phyloP scores from a whole-genome alignment of 257 asterid genomes.

The Pogostemon cablin region DNA sequence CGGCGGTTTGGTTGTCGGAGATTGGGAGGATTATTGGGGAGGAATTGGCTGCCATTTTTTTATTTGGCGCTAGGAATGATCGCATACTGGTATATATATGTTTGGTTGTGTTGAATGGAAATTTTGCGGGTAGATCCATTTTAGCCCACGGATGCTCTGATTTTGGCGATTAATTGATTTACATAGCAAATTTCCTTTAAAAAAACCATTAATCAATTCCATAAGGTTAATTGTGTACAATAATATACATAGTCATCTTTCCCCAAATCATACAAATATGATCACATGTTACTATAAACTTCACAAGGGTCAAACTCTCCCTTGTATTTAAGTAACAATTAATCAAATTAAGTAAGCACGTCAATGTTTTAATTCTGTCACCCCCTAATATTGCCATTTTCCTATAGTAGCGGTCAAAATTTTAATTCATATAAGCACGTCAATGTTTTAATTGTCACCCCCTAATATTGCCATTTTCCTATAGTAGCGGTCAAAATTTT shows the following conservation, averaged over 20 bases:
- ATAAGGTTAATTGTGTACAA: too few species aligned
- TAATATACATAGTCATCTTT: too few species aligned
- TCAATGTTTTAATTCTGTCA: not conserved
- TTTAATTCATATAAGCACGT: not conserved
- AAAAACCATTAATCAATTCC: too few species aligned
- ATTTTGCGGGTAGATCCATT: too few species aligned
- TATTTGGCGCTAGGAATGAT: not conserved
- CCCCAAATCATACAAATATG: too few species aligned
- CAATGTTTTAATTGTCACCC: not conserved
- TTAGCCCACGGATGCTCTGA: not conserved
- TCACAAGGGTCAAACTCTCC: not conserved
- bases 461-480: not conserved
- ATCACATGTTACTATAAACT: too few species aligned
- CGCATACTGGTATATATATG: not conserved
- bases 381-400: not conserved
- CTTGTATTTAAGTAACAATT: not conserved
- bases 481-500: not conserved
- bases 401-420: not conserved
- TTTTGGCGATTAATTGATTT: not conserved
- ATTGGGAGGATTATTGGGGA: constrained; percentile 65
- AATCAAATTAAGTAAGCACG: not conserved
- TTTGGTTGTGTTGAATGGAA: not conserved
- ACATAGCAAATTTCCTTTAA: too few species aligned
- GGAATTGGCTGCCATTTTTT: constrained; percentile 50
- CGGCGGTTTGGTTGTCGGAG: constrained; percentile 49